Evolutionary conservation across 805 yeast genomes (phyloP).

Genomic region (Yamadazyma insecticola): DNA sequence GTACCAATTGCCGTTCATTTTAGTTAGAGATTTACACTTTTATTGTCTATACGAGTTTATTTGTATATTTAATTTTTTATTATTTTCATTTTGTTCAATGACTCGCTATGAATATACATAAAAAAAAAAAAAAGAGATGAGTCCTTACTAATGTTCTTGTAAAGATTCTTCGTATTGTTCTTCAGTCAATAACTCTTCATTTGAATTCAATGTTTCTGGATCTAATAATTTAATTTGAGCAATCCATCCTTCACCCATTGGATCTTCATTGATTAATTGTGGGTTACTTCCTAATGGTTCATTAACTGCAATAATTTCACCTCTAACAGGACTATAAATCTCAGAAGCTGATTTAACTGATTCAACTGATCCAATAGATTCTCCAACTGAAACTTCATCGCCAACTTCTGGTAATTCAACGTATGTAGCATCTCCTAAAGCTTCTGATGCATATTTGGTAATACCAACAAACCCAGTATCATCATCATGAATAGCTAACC

Average conservation of each 20-base stretch:
- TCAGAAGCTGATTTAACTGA: conserved; percentile 93
- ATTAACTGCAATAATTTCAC: conserved; percentile 72
- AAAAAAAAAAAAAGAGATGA: no score
- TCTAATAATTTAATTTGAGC: conserved; percentile 63
- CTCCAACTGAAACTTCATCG: conserved; percentile 60
- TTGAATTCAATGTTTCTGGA: conserved; percentile 27
- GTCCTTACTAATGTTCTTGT: no score
- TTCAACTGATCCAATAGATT: conserved; percentile 88
- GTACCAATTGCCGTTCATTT: conserved; percentile 94
- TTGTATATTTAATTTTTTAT: no score
- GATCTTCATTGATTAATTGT: conserved; percentile 76
- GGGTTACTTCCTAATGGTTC: conserved; percentile 63
- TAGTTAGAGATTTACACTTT: no score
- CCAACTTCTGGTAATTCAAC: conserved; percentile 84
- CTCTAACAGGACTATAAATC: conserved; percentile 82
- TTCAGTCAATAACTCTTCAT: conserved; percentile 46
- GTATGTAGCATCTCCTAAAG: conserved; percentile 94
- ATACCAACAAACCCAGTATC: conserved; percentile 84
- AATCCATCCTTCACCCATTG: conserved; percentile 93
- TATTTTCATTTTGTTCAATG: no score
- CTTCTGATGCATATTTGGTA: conserved; percentile 92
- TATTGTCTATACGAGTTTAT: no score
- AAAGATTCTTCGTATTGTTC: conserved; percentile 55
- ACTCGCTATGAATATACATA: no score
- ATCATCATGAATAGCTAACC: conserved; percentile 85